Percentiles rank a stretch among this genome's conserved stretches.
These are phyloP conservation scores for Endogone sp. DNA, from an alignment of 192 early-diverging fungal genomes.

Conservation along the genomic window DNA sequence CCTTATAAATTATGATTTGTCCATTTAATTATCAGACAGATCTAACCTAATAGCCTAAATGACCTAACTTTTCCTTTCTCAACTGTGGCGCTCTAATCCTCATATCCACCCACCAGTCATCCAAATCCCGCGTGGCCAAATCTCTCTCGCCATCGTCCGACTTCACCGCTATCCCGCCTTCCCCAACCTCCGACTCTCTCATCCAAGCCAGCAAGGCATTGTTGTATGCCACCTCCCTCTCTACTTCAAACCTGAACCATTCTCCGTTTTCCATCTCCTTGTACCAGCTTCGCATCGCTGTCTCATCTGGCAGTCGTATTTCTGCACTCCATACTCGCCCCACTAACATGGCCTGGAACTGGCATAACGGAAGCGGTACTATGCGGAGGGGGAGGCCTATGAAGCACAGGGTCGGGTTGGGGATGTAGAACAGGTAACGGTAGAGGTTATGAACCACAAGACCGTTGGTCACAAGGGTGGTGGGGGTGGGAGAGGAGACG, in stretches of 20 bases:
- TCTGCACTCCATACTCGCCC: constrained; percentile 34
- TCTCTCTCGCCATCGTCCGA: constrained; percentile 7
- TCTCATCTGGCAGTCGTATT: constrained; percentile 16
- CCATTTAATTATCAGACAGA: too few species aligned
- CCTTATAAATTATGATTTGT: too few species aligned
- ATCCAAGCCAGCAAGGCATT: constrained; percentile 28
- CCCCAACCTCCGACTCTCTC: constrained; percentile 6
- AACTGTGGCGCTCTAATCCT: not conserved
- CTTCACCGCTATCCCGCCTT: not conserved
- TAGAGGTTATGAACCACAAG: constrained; percentile 38
- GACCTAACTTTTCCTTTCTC: not conserved
- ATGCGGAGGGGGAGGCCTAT: constrained; percentile 53
- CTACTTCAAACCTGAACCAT: constrained; percentile 14
- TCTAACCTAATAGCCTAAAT: too few species aligned
- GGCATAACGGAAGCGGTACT: constrained; percentile 56
- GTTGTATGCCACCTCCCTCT: constrained; percentile 22
- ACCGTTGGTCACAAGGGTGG: constrained; percentile 32
- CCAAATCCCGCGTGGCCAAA: not conserved
- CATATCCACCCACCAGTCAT: not conserved
- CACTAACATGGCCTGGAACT: constrained; percentile 48
- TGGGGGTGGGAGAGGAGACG: too few species aligned
- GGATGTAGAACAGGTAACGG: constrained; percentile 37
- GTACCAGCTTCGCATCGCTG: constrained; percentile 29
- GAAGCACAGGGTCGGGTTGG: constrained; percentile 52
- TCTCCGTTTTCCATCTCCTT: not conserved